Evolutionary conservation across 2,329 filamentous ascomycete genomes (phyloP), one percentile per base, ranked within the genome.

Genomic region (Pseudopyricularia cyperi): DNA sequence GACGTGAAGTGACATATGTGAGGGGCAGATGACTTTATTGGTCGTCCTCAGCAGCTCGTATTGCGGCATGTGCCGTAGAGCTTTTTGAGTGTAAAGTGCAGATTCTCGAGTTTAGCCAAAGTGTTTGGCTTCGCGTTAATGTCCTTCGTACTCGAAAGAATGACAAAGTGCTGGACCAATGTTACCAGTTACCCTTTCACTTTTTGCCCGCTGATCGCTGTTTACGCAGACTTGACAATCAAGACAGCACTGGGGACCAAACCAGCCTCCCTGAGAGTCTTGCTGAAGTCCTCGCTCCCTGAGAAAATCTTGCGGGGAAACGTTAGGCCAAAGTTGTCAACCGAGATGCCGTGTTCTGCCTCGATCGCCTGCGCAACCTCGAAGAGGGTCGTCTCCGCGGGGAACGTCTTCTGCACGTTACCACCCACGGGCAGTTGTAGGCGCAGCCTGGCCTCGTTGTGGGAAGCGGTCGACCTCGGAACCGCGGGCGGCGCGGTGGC

Each of bases 221-320:
- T 3, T 12, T 24, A 44, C 15, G 39, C 39, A 5, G 39, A 59
- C 47, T 55, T 54, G 19, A 58, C 57, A 11, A 57, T 57, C 59
- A 98, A 71, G 47, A 88, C 90, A n/a, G 90, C 89, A 56, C 88
- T 95, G 6, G 93, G 93, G 3, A 91, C 83, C 55, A 96, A 70
- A 0, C 90, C 91, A 15, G 91, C 86, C 68, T 98, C 93, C 70
- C 94, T 94, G 52, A 98, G 69, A 5, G 90, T 93, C 76, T 93
- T 85, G 34, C 87, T 87, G 62, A 96, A 89, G 65, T 95, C 93
- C 7, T 78, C 59, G 56, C 74, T 65, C 19, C 73, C 83, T 66
- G 72, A 71, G 57, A 85, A 97, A 0, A 81, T 79, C 73, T 96
- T 95, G 62, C 80, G 82, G 0, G 93, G 93, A 61, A 94, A 97